phyloP scores from a whole-genome alignment of 352 stramenopile genomes.

The Globisporangium rhizosaccharum region DNA sequence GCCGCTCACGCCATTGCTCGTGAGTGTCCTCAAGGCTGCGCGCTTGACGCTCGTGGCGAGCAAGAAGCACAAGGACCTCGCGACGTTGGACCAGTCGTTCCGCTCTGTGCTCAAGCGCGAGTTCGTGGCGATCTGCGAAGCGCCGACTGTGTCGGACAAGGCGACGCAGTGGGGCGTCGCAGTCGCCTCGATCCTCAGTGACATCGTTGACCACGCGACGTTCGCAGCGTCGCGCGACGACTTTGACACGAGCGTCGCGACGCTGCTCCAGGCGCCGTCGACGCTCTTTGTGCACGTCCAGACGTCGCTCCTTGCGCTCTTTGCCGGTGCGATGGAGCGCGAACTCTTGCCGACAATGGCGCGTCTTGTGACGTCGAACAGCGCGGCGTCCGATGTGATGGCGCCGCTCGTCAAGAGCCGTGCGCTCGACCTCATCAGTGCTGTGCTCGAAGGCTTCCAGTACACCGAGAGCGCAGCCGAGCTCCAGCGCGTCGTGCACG shows the following conservation, averaged over 20 bases:
- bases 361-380: slow-evolving; percentile 30
- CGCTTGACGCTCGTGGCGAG: slow-evolving; percentile 18
- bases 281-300: slow-evolving; percentile 65
- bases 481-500: slow-evolving; percentile 32
- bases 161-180: slow-evolving; percentile 19
- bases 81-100: slow-evolving; percentile 41
- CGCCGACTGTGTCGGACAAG: slow-evolving; percentile 9
- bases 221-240: slow-evolving; percentile 37
- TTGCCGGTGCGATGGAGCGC: slow-evolving; percentile 37
- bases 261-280: slow-evolving; percentile 55
- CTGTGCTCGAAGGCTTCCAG: slow-evolving; percentile 44
- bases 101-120: slow-evolving; percentile 63
- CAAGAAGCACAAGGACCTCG: slow-evolving; percentile 35
- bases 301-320: slow-evolving; percentile 40
- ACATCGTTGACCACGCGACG: slow-evolving; percentile 31
- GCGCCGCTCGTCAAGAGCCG: slow-evolving; percentile 50
- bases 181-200: slow-evolving; percentile 47
- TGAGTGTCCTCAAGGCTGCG: slow-evolving; percentile 48
- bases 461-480: slow-evolving; percentile 37
- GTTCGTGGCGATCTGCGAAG: slow-evolving; percentile 43
- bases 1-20: slow-evolving; percentile 49
- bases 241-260: slow-evolving; percentile 60
- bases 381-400: slow-evolving; percentile 27
- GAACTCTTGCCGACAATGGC: slow-evolving; percentile 65
- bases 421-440: slow-evolving; percentile 61